A percentile compares a stretch with the other conserved stretches of the same genome.
Conservation (phyloP, 495 filamentous ascomycete species). For the Penicillium tannophilum region DNA sequence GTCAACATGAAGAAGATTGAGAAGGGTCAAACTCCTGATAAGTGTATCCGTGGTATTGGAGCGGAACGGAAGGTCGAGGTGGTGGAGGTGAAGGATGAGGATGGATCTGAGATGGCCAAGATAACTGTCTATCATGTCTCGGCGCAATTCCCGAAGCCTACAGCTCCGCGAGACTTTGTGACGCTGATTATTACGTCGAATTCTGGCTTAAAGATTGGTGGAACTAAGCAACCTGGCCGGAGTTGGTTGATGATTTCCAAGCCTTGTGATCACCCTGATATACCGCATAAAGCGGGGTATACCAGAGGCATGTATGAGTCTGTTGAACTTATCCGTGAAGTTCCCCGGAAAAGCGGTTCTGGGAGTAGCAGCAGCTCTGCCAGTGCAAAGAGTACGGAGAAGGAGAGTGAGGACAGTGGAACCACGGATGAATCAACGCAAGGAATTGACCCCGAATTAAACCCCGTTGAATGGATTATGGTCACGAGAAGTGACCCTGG, state of each 20-base stretch:
- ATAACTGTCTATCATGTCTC: conserved; percentile 75
- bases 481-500: conserved; percentile 93
- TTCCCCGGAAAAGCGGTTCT: conserved; percentile 48
- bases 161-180: conserved; percentile 85
- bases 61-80: conserved; percentile 72
- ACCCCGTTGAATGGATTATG: conserved; percentile 94
- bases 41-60: conserved; percentile 80
- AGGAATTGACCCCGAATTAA: conserved; percentile 55
- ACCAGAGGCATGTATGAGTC: conserved; percentile 88
- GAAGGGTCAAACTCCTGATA: conserved; percentile 35
- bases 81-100: conserved; percentile 39
- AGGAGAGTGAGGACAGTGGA: conserved; percentile 20
- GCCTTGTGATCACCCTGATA: conserved; percentile 76
- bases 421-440: conserved; percentile 5
- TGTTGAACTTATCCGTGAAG: conserved; percentile 87
- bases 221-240: conserved; percentile 36
- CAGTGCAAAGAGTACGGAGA: conserved; percentile 3
- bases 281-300: conserved; percentile 65
- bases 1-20: conserved; percentile 58
- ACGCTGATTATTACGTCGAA: conserved; percentile 66
- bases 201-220: conserved; percentile 26
- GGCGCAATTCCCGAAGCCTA: conserved; percentile 88
- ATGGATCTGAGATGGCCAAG: conserved; percentile 52
- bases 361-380: conserved; percentile 9
- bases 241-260: conserved; percentile 87